A percentile compares a stretch with the other conserved stretches of the same genome.
Conservation (phyloP, 768 basidiomycete species). For the Mycena vulgaris region DNA sequence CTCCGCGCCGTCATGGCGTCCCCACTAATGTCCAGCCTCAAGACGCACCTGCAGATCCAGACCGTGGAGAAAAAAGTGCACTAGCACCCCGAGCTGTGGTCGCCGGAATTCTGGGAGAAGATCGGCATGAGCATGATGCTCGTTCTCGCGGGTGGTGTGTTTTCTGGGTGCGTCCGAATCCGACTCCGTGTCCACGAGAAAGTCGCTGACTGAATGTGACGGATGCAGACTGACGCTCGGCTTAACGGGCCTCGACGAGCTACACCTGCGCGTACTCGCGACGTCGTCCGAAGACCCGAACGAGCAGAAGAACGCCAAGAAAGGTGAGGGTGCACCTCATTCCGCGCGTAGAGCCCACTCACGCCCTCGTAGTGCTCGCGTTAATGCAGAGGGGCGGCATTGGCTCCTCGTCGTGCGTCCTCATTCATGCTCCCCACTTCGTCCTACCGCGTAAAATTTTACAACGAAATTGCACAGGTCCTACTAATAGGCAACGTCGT, state of each 20-base stretch:
- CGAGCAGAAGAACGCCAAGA: conserved; percentile 80
- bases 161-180: conserved; percentile 89
- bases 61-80: conserved; percentile 18
- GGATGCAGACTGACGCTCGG: conserved; percentile 84
- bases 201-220: no score
- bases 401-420: conserved; percentile 92
- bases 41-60: conserved; percentile 14
- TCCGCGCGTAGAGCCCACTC: background rate
- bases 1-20: conserved; percentile 3
- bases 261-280: conserved; percentile 90
- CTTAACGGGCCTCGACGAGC: conserved; percentile 93
- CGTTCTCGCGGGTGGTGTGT: conserved; percentile 90
- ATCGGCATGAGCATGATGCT: conserved; percentile 75
- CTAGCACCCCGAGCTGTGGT: conserved; percentile 30
- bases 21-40: conserved; percentile 13
- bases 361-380: conserved; percentile 58
- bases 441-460: background rate
- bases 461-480: conserved; percentile 63
- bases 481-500: conserved; percentile 92
- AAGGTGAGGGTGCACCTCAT: conserved; percentile 62
- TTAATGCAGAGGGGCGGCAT: conserved; percentile 80
- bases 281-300: conserved; percentile 80
- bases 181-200: no score
- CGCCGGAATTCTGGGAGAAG: conserved; percentile 75
- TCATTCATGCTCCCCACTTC: no score